A percentile compares a stretch with the other conserved stretches of the same genome.
Conservation (phyloP, 768 basidiomycete genomes). For the Phylloporus sp. region DNA sequence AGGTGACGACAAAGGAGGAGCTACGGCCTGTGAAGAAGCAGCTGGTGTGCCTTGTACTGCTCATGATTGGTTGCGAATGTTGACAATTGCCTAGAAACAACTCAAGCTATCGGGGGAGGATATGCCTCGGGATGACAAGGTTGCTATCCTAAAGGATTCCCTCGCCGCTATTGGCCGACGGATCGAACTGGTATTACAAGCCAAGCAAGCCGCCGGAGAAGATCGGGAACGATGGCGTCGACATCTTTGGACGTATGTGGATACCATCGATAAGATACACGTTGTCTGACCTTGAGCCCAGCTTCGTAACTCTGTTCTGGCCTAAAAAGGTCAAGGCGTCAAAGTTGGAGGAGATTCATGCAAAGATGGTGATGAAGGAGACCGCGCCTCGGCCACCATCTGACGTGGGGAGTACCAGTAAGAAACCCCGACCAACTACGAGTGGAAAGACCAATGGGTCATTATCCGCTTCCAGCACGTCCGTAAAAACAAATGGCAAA, state of each 20-base stretch:
- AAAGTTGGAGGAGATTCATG: constrained; percentile 92
- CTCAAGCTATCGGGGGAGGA: constrained; percentile 91
- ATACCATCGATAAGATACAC: not conserved
- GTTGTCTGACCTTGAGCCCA: constrained; percentile 30
- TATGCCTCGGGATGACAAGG: constrained; percentile 93
- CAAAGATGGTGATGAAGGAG: constrained; percentile 93
- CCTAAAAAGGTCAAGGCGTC: constrained; percentile 93
- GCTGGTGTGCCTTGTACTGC: constrained; percentile 50
- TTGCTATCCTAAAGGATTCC: constrained; percentile 92
- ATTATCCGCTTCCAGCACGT: constrained; percentile 38
- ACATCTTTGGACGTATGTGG: constrained; percentile 93
- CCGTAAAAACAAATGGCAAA: constrained; percentile 59
- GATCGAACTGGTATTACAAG: constrained; percentile 77
- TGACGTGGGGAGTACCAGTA: constrained; percentile 43
- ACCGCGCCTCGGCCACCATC: constrained; percentile 57
- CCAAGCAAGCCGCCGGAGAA: constrained; percentile 75
- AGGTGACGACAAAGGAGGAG: constrained; percentile 88
- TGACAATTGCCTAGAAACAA: constrained; percentile 66
- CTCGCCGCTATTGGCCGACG: constrained; percentile 89
- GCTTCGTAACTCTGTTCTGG: constrained; percentile 96
- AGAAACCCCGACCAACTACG: constrained; percentile 56
- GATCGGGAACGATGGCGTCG: constrained; percentile 85
- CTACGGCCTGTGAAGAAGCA: constrained; percentile 96
- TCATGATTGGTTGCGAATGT: not conserved
- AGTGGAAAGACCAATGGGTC: constrained; percentile 53